Conservation (phyloP, 208 protist species). For the Leishmania braziliensis region DNA sequence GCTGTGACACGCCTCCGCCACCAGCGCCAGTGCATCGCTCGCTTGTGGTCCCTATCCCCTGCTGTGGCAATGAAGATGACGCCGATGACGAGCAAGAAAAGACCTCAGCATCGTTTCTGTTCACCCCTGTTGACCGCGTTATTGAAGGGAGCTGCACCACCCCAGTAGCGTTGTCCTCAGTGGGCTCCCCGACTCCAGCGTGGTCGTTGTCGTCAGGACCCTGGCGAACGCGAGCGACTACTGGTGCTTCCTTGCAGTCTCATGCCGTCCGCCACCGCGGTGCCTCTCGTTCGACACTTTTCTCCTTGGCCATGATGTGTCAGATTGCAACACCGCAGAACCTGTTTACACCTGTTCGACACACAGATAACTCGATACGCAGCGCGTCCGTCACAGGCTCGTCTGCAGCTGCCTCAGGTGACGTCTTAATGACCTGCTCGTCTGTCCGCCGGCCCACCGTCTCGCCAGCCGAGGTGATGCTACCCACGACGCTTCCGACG, state of each 20-base stretch:
- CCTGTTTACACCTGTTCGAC: conserved; percentile 24
- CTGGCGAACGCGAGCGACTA: not conserved
- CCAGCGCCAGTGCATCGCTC: not conserved
- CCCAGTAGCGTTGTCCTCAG: not conserved
- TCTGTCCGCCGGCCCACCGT: not conserved
- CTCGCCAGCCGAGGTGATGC: not conserved
- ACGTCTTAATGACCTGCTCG: not conserved
- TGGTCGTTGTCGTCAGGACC: not conserved
- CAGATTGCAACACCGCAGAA: conserved; percentile 4
- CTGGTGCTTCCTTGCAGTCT: not conserved
- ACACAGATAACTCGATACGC: conserved; percentile 27
- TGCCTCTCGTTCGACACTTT: not conserved
- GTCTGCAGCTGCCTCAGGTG: not conserved
- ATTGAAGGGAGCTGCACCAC: conserved; percentile 4
- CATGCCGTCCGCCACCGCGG: not conserved
- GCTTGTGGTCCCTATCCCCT: not conserved
- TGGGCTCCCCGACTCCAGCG: not conserved
- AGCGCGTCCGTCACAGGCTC: not conserved
- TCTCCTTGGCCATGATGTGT: not conserved
- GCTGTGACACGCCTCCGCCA: conserved; percentile 1
- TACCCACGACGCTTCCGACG: not conserved
- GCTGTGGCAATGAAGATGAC: not conserved
- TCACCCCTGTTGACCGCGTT: not conserved
- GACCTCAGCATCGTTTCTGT: not conserved
- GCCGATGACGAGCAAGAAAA: not conserved